Base-by-base conservation (phyloP, 768 basidiomycete species). In the Suillus clintonianus region DNA sequence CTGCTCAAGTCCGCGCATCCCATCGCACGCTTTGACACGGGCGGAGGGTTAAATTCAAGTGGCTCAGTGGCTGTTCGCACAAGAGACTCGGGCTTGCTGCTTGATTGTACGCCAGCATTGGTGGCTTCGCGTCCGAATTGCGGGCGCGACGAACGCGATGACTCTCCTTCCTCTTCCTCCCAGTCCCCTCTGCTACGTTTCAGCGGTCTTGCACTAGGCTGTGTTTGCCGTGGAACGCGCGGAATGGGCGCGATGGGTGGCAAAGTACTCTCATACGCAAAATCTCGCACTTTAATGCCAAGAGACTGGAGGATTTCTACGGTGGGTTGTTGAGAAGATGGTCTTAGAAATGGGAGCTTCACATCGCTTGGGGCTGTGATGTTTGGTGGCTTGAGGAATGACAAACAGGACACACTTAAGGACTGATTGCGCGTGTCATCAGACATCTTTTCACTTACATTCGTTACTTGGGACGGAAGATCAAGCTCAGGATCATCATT, bases 241-340 rank as follows among this genome's bases (percentile, higher is more conserved):
- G 79, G 81, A 30, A 85, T 82, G 2, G 87, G 80, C 36, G 77
- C 78, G 45, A 91, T 81, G 10, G 87, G 86, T 2, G 89, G 88
- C 53, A 90, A 76, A 32, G 77, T 86, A 75, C 81, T 87, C 74
- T 90, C 88, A 76, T 86, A 89, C 17, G 85, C 88, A 80, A 88
- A 91, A 76, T 91, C 83, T 70, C 81, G 78, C 59, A 84, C 79
- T 75, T 74, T 78, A 74, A 83, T 74, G 48, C 79, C 80, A 30
- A 76, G 62, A 58, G 70, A 67, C 32, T 69, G 64, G 56, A 81
- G 66, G 24, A 62, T 37, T 45, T 71, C 73, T 24, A 69, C 65
- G 7, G 76, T 66, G 50, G 85, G 79, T 77, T 83, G 73, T 78
- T 69, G 72, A 55, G 70, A 69, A 13, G 22, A 27, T 22, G 64